Percentiles rank a stretch among this genome's conserved stretches.
Conservation (phyloP, 2,329 filamentous ascomycete species). For the Talaromyces sp. region DNA sequence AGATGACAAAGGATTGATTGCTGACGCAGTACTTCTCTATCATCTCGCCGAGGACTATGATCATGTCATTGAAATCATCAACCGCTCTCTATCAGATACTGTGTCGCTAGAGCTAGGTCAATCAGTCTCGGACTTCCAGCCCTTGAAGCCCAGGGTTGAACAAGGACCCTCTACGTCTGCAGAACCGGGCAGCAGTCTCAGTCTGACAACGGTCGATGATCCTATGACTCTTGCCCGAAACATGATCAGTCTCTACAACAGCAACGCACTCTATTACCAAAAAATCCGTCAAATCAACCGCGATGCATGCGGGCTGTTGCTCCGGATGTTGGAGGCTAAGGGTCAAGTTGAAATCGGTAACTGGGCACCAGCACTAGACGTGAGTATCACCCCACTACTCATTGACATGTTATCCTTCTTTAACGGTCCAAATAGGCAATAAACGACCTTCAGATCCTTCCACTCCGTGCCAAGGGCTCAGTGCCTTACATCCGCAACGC, state of each 20-base stretch:
- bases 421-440: slow-evolving; percentile 57
- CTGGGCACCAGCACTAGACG: slow-evolving; percentile 62
- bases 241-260: slow-evolving; percentile 60
- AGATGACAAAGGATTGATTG: slow-evolving; percentile 88
- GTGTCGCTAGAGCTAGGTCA: slow-evolving; percentile 82
- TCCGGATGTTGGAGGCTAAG: slow-evolving; percentile 60
- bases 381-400: slow-evolving; percentile 42
- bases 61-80: slow-evolving; percentile 85
- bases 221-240: slow-evolving; percentile 60
- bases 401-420: not conserved
- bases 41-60: slow-evolving; percentile 95
- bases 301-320: slow-evolving; percentile 56
- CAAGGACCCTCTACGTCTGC: slow-evolving; percentile 18
- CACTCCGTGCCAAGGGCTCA: slow-evolving; percentile 69
- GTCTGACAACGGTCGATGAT: slow-evolving; percentile 65
- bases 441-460: slow-evolving; percentile 70
- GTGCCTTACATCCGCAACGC: slow-evolving; percentile 73
- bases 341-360: slow-evolving; percentile 54
- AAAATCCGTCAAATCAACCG: slow-evolving; percentile 58
- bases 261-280: slow-evolving; percentile 57
- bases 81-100: slow-evolving; percentile 83
- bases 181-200: slow-evolving; percentile 47
- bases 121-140: slow-evolving; percentile 71
- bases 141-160: slow-evolving; percentile 66
- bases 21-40: slow-evolving; percentile 90